Base-by-base conservation (phyloP, 352 stramenopile species). In the Aphanomyces invadans region DNA sequence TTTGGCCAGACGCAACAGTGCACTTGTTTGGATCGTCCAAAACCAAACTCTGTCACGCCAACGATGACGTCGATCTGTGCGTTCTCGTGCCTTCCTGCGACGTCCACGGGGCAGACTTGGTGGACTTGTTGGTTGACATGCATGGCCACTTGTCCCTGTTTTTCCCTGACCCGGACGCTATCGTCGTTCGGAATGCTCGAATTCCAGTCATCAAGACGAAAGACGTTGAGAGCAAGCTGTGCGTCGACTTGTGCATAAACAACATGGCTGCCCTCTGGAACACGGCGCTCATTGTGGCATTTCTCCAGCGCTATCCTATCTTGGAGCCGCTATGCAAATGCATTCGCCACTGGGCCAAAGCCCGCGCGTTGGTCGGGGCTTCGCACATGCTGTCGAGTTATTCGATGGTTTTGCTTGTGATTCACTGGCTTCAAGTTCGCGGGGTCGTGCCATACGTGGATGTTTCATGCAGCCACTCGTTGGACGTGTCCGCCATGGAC, bases 261-360 rank as follows among this genome's bases (percentile, higher is more conserved):
- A 94, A 94, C 65, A 26, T 86, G n/a, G 53, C 85, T 3, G 83
- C 85, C 19, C 63, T 94, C 11, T 94, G 80, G 81, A 94, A 94
- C 70, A 88, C 83, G 23, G 72, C 78, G 49, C 76, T 94, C 9
- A 67, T 89, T 25, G 59, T 68, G 17, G 71, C 67, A 49, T 28
- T 81, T 5, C 65, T 88, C 45, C 52, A 69, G 49, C 69, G 60
- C 5, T 64, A 33, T 46, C 55, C 55, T n/a, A 17, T 21, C 2
- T 38, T 64, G 12, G 17, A 28, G 21, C 15, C 36, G 12, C 39
- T 64, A n/a, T 64, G 55, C 25, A 11, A 36, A 23, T 52, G 36
- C 21, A n/a, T 64, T 52, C 55, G 55, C 21, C 12, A 23, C n/a
- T 64, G 55, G 55, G 55, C 55, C 38, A 32, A 48, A 19, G 32